A percentile compares a stretch with the other conserved stretches of the same genome.
Evolutionary conservation across 2,329 filamentous ascomycete species (phyloP).

Genomic region (Myotisia sp.): DNA sequence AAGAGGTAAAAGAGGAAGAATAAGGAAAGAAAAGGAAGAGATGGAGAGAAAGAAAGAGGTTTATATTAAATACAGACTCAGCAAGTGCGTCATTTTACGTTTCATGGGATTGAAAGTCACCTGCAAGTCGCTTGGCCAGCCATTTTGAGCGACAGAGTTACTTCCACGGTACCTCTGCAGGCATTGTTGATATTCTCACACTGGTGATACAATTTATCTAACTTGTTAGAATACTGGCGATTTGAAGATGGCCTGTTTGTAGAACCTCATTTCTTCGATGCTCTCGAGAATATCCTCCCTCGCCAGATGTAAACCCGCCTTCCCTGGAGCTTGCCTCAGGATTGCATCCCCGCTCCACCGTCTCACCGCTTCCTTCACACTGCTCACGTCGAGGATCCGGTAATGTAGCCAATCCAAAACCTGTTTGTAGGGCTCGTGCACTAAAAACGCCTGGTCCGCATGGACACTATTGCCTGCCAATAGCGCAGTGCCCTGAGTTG

Average conservation of each 20-base stretch:
- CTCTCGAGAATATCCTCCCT: constrained; percentile 86
- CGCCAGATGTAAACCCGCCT: constrained; percentile 67
- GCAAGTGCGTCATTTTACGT: constrained; percentile 4
- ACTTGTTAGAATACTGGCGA: too few relatives aligned
- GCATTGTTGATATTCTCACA: too few relatives aligned
- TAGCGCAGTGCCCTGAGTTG: constrained; percentile 51
- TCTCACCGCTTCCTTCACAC: constrained; percentile 75
- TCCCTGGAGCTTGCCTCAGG: constrained; percentile 50
- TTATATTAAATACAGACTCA: neutral
- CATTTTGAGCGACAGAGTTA: too few relatives aligned
- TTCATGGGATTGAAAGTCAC: too few relatives aligned
- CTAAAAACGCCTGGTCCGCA: constrained; percentile 70
- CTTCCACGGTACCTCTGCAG: too few relatives aligned
- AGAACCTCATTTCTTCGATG: constrained; percentile 80
- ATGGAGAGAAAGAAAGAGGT: neutral
- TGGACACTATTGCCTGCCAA: constrained; percentile 91
- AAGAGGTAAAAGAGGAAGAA: constrained; percentile 1
- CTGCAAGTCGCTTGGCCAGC: too few relatives aligned
- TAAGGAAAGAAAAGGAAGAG: neutral
- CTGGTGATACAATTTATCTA: too few relatives aligned
- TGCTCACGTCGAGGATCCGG: constrained; percentile 80
- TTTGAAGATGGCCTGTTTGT: constrained; percentile 56
- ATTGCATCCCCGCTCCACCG: constrained; percentile 60
- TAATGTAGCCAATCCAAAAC: constrained; percentile 73
- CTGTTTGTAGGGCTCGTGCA: constrained; percentile 55